Evolutionary conservation across 305 asterid genomes (phyloP), one percentile per base, ranked within the genome.

Genomic region (Fraxinus velutina): DNA sequence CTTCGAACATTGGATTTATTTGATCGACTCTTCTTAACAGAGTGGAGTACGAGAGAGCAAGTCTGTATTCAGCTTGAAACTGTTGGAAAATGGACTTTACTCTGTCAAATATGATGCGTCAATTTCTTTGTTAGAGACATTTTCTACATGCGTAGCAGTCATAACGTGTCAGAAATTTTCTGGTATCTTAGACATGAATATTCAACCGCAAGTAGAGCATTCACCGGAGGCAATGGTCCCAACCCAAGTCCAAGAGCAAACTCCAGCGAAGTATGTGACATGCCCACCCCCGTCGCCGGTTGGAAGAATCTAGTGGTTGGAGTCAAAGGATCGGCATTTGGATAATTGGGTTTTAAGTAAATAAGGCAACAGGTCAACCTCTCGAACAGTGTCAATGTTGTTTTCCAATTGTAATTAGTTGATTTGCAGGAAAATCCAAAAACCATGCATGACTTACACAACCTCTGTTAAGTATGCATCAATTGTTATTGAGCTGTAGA

Each of bases 261-360:
- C 78, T 42, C 92, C 97, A 33, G 91, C 88, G 60, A 90, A 87
- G 84, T 93, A 87, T 82, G 81, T 88, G 17, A 79, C 96, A 9
- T 89, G 90, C 79, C 98, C 98, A 22, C 99, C 98, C 13, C 80
- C 89, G n/a, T 94, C 99, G 21, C 99, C 99, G 0, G 99, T 86
- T 32, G 99, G 95, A 79, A 93, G 99, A 90, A 92, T 93, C 77
- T 96, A 64, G 73, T 60, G 36, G 74, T 21, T 37, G 81, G 42
- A 30, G 64, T 50, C 36, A 39, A 62, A 12, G 33, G 73, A 70
- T 57, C 71, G 2, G 73, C 73, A 64, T 64, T 24, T 64, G 33
- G 34, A 64, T 64, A 64, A 10, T 64, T 64, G 73, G 73, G 34
- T 24, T 64, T 9, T 22, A 36, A 27, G 32, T 62, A 62, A 62